Conservation (phyloP, 2,329 filamentous ascomycete species). For the Arthroderma sp. region DNA sequence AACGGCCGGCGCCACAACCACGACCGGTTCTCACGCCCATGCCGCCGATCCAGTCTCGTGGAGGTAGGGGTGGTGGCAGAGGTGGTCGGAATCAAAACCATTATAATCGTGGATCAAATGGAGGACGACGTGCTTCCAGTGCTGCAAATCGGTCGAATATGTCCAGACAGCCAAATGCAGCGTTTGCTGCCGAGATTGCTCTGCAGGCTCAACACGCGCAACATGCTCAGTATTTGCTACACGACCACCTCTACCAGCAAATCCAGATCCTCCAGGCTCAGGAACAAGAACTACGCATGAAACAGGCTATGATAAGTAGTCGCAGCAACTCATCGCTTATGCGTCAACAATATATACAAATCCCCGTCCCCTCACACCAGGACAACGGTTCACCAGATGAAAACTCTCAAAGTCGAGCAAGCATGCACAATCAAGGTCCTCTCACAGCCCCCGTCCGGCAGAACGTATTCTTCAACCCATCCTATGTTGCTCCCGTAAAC, state of each 20-base stretch:
- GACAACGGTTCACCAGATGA: conserved; percentile 26
- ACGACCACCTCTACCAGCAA: conserved; percentile 39
- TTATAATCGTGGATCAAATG: conserved; percentile 36
- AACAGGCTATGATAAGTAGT: conserved; percentile 34
- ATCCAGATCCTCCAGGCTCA: conserved; percentile 40
- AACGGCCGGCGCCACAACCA: conserved; percentile 45
- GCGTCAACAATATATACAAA: conserved; percentile 31
- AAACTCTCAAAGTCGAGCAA: conserved; percentile 26
- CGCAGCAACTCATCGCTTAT: conserved; percentile 30
- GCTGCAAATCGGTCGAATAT: conserved; percentile 36
- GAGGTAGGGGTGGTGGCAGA: conserved; percentile 40
- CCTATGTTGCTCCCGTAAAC: conserved; percentile 27
- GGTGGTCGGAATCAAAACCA: conserved; percentile 40
- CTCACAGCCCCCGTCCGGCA: conserved; percentile 23
- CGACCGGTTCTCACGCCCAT: conserved; percentile 40
- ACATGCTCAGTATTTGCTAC: conserved; percentile 37
- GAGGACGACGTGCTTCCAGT: conserved; percentile 45
- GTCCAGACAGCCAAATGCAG: conserved; percentile 31
- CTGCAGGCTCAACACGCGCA: conserved; percentile 26
- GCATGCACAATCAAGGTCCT: conserved; percentile 28
- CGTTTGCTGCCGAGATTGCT: conserved; percentile 22
- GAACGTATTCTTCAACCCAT: conserved; percentile 24
- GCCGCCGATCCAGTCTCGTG: conserved; percentile 33
- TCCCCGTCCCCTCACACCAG: conserved; percentile 29
- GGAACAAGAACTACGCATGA: conserved; percentile 38